Evolutionary conservation across 169 alveolate species (phyloP), one percentile per base, ranked within the genome.

Genomic region (Cryptosporidium canis): DNA sequence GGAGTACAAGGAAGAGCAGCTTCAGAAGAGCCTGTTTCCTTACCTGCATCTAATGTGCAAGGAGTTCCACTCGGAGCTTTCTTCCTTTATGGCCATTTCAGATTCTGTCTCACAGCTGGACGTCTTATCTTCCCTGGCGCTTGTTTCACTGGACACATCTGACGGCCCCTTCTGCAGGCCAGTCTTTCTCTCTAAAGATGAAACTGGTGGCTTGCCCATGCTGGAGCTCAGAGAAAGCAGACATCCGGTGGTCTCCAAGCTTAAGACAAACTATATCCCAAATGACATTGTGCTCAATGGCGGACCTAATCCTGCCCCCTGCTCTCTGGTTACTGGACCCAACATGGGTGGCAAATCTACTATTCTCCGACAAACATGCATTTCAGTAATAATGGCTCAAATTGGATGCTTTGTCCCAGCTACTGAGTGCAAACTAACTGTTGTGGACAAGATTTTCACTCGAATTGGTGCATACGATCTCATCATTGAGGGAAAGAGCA

Each of bases 261-360:
- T 82, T 31, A 91, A 72, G 70, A 83, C 93, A 0, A 83, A 66
- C 41, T 96, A 94, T 92, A 92, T 96, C 29, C 95, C 98, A 21
- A 96, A 95, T 85, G 95, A 93, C 66, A 66, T 93, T 21, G 64
- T 55, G 41, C 83, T 95, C 68, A 82, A 53, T 63, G 39, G 58
- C 18, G 90, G 82, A 18, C 8, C 92, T 83, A 31, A 43, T 67
- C 41, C 85, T 55, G 68, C 92, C 16, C 66, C 92, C 61, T 85
- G 66, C 7, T 51, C 96, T 44, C 94, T 99, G 63, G 94, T 99
- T 51, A 98, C 99, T 11, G 99, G 99, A 0, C 99, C 99, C 33
- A 99, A 99, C 91, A 99, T 99, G 99, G 99, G 99, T 27, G 99
- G 99, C 37, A 99, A 99, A 92, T 95, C 99, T 39, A 99, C 99